These are phyloP conservation scores for Candida palmyrensis DNA, from an alignment of 805 yeast genomes.

Conservation along the genomic window DNA sequence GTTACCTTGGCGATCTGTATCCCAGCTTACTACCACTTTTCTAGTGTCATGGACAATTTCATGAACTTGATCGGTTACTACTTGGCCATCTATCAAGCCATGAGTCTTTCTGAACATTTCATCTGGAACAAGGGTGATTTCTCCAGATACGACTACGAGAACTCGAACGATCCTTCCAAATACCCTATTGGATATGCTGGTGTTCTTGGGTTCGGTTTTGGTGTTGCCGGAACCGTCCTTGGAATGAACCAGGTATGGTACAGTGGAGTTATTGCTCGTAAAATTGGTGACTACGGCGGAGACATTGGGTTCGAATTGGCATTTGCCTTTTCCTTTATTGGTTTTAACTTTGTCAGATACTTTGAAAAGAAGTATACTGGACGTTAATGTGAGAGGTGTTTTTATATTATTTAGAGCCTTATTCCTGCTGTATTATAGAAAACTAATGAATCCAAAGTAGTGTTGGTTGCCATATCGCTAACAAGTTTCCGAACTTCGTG, in stretches of 20 bases:
- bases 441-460: no score
- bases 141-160: conserved; percentile 56
- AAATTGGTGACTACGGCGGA: conserved; percentile 68
- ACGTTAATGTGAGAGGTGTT: conserved; percentile 2
- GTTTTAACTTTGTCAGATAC: conserved; percentile 53
- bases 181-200: conserved; percentile 82
- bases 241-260: conserved; percentile 91
- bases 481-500: no score
- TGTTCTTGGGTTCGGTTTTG: conserved; percentile 69
- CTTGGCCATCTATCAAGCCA: conserved; percentile 77
- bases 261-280: conserved; percentile 58
- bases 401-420: no score
- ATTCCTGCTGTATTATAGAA: no score
- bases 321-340: conserved; percentile 59
- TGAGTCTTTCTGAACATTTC: conserved; percentile 77
- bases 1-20: conserved; percentile 81
- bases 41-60: conserved; percentile 70
- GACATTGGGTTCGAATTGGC: conserved; percentile 86
- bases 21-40: conserved; percentile 78
- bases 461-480: no score
- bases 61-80: conserved; percentile 92
- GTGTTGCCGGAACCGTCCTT: conserved; percentile 77
- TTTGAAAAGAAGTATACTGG: conserved; percentile 55
- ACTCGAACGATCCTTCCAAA: conserved; percentile 50
- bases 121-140: conserved; percentile 63